Percentiles rank a stretch among this genome's conserved stretches.
These are phyloP conservation scores for Microdochium trichocladiopsis DNA, from an alignment of 2,329 filamentous ascomycete genomes.

Conservation along the genomic window DNA sequence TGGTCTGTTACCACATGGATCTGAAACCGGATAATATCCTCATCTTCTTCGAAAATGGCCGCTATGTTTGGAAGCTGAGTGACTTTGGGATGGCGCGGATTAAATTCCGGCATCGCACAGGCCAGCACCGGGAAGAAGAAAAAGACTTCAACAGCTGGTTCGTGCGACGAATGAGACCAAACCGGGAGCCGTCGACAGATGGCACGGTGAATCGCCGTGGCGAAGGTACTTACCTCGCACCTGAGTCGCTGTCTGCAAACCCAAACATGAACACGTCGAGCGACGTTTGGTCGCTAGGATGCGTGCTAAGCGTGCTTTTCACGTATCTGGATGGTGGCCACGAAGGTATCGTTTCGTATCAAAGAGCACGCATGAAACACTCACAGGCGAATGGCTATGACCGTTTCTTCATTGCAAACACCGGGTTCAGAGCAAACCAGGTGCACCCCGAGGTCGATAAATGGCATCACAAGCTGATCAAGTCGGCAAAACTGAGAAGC, in stretches of 20 bases:
- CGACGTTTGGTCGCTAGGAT: constrained; percentile 96
- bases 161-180: constrained; percentile 9
- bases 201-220: constrained; percentile 18
- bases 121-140: constrained; percentile 11
- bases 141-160: constrained; percentile 22
- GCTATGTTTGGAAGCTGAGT: constrained; percentile 29
- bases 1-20: constrained; percentile 33
- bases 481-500: constrained; percentile 8
- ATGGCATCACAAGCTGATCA: constrained; percentile 9
- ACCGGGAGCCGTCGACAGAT: constrained; percentile 10
- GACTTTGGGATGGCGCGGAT: constrained; percentile 33
- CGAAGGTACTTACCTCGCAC: constrained; percentile 28
- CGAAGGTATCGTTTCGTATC: constrained; percentile 10
- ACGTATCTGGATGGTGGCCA: constrained; percentile 25
- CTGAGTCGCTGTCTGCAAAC: constrained; percentile 17
- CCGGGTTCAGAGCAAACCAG: constrained; percentile 1
- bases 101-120: constrained; percentile 13
- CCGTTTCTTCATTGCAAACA: constrained; percentile 10
- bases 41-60: constrained; percentile 13
- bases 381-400: constrained; percentile 13
- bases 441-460: constrained; percentile 9
- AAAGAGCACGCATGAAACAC: constrained; percentile 8
- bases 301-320: constrained; percentile 58
- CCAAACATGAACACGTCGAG: constrained; percentile 23
- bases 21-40: constrained; percentile 30